These are phyloP conservation scores for Amaranthus hypochondriacus DNA, from an alignment of 148 eudicot genomes.

Conservation along the genomic window DNA sequence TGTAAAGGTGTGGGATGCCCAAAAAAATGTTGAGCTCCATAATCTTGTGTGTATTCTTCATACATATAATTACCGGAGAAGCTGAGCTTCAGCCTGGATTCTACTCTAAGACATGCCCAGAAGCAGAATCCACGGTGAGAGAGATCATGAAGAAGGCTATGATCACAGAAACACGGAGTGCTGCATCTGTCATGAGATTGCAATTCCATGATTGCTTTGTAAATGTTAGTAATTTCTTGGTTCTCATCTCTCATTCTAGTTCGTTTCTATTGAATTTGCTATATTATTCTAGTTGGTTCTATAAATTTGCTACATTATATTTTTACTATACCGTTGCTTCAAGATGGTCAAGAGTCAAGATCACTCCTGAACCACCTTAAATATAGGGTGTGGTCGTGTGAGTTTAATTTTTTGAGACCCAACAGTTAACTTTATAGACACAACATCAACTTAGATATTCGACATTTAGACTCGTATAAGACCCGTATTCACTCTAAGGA, in stretches of 20 bases:
- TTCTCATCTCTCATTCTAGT: not conserved
- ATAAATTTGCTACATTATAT: too few species aligned
- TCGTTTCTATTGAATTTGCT: too few species aligned
- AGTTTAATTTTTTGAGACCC: too few species aligned
- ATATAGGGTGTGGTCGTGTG: too few species aligned
- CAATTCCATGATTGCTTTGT: constrained; percentile 97
- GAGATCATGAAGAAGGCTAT: constrained; percentile 50
- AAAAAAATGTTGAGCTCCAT: constrained; percentile 16
- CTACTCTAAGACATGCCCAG: constrained; percentile 59
- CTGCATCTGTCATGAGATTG: constrained; percentile 87
- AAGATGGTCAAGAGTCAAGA: too few species aligned
- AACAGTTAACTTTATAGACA: too few species aligned
- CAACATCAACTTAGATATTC: too few species aligned
- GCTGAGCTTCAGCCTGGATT: constrained; percentile 43
- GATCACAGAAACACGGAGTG: constrained; percentile 58
- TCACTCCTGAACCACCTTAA: too few species aligned
- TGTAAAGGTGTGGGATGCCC: not conserved
- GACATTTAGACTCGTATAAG: too few species aligned
- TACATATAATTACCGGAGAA: constrained; percentile 18
- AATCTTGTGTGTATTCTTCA: constrained; percentile 28
- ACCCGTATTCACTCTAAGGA: too few species aligned
- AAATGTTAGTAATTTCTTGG: constrained; percentile 37
- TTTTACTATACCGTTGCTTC: too few species aligned
- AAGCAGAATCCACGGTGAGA: constrained; percentile 56
- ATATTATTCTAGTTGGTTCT: too few species aligned